Evolutionary conservation across 2,329 filamentous ascomycete species (phyloP).

Genomic region (Ophiostoma populinum): DNA sequence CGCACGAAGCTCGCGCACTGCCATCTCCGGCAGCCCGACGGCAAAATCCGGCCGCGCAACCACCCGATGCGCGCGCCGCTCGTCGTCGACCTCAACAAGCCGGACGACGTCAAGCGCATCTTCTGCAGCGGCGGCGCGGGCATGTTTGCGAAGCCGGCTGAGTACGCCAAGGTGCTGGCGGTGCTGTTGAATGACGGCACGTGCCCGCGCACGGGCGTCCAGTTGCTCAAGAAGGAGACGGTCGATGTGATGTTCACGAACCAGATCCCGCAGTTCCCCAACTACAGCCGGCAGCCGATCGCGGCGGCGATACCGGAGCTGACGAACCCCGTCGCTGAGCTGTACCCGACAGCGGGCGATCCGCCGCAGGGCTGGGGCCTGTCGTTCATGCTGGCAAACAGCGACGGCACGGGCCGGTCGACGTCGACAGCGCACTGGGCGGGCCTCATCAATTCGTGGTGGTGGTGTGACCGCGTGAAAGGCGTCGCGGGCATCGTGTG

Average conservation of each 20-base stretch:
- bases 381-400: slow-evolving; percentile 31
- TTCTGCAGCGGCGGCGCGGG: slow-evolving; percentile 27
- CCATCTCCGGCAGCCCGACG: slow-evolving; percentile 29
- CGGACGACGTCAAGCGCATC: slow-evolving; percentile 1
- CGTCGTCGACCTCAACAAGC: slow-evolving; percentile 5
- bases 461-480: slow-evolving; percentile 40
- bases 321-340: slow-evolving; percentile 26
- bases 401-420: slow-evolving; percentile 30
- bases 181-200: slow-evolving; percentile 43
- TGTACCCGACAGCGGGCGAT: slow-evolving; percentile 25
- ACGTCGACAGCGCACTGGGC: slow-evolving; percentile 32
- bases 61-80: slow-evolving; percentile 10
- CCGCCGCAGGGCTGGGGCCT: slow-evolving; percentile 45
- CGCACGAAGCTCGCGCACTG: slow-evolving; percentile 33
- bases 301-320: slow-evolving; percentile 27
- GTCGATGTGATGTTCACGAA: slow-evolving; percentile 45
- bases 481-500: slow-evolving; percentile 32
- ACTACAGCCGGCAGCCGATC: slow-evolving; percentile 27
- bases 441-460: slow-evolving; percentile 37
- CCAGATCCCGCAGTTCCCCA: slow-evolving; percentile 34
- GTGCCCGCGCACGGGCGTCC: slow-evolving; percentile 32
- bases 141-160: slow-evolving; percentile 23
- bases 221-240: slow-evolving; percentile 34
- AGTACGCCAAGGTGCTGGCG: slow-evolving; percentile 35
- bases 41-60: slow-evolving; percentile 22